Base-by-base conservation (phyloP, 139 green algal genomes). In the Astrephomene gubernaculifera region DNA sequence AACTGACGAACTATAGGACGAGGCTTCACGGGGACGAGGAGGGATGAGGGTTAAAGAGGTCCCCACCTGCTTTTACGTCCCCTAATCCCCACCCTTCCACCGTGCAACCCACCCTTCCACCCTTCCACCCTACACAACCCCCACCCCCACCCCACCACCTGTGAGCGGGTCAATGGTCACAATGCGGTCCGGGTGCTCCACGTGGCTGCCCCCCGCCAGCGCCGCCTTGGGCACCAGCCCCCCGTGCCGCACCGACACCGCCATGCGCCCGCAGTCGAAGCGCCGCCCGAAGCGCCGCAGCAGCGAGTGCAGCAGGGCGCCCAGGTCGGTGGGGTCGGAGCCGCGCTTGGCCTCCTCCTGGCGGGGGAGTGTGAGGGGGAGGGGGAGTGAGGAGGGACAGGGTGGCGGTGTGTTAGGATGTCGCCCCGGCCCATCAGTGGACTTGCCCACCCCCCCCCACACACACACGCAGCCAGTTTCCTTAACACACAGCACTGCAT, bases 321-420 rank as follows among this genome's bases (percentile, higher is more conserved):
- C 86, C 29, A 86, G 70, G 70, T 89, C 86, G n/a, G 39, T 43
- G 25, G 61, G 52, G 71, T 87, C 79, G 43, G 52, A 31, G 49
- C 79, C 86, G 36, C 53, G 49, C 21, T 49, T 38, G 25, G 2
- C 12, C 76, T 89, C 85, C 67, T 89, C 85, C 75, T 89, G 85
- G 5, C 33, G 27, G 35, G 22, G 36, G 4, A 2, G 54, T 10
- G 54, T 36, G 12, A 21, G 22, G 0, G 39, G 39, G 24, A 5
- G 68, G 33, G 9, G 21, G 53, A 73, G 39, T n/a, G 63, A 25
- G 25, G 29, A 17, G 44, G 49, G 49, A 57, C 49, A n/a, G n/a
- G n/a, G 49, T 25, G 17, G 17, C 49, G 12, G 12, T 25, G 17
- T 17, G 17, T 57, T 17, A 17, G 49, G 12, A 57, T 17, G 12